Evolutionary conservation across 495 filamentous ascomycete species (phyloP).

Genomic region (Trichoderma erinaceum): DNA sequence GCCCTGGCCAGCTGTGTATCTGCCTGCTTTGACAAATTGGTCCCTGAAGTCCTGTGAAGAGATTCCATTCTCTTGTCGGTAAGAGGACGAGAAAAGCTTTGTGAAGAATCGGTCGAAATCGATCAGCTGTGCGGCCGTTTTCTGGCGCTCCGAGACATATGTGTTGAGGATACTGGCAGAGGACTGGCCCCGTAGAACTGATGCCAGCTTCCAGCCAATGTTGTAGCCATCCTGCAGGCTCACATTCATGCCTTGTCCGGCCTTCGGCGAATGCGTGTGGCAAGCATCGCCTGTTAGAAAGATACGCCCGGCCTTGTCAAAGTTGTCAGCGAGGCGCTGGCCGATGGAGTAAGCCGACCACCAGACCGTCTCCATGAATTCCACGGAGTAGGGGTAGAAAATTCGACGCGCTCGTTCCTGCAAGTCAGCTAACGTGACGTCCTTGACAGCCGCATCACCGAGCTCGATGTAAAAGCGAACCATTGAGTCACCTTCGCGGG

Average conservation of each 20-base stretch:
- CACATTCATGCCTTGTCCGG: constrained; percentile 56
- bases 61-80: constrained; percentile 29
- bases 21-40: constrained; percentile 52
- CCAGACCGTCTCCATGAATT: constrained; percentile 46
- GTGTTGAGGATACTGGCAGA: constrained; percentile 18
- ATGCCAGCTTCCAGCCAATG: constrained; percentile 51
- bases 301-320: constrained; percentile 33
- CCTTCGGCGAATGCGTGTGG: constrained; percentile 52
- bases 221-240: constrained; percentile 56
- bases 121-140: constrained; percentile 53
- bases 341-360: constrained; percentile 62
- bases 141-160: constrained; percentile 2
- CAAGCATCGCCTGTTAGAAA: constrained; percentile 54
- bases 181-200: constrained; percentile 25
- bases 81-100: constrained; percentile 48
- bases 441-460: constrained; percentile 27
- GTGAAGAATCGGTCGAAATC: constrained; percentile 67
- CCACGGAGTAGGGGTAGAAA: constrained; percentile 45
- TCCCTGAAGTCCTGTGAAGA: constrained; percentile 46
- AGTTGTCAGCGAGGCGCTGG: constrained; percentile 22
- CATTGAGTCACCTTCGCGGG: constrained; percentile 57
- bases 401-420: constrained; percentile 53
- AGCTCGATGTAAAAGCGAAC: constrained; percentile 60
- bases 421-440: constrained; percentile 51
- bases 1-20: constrained; percentile 60